These are phyloP conservation scores for Tolypocladium ophioglossoides DNA, from an alignment of 2,329 filamentous ascomycete genomes.

Conservation along the genomic window DNA sequence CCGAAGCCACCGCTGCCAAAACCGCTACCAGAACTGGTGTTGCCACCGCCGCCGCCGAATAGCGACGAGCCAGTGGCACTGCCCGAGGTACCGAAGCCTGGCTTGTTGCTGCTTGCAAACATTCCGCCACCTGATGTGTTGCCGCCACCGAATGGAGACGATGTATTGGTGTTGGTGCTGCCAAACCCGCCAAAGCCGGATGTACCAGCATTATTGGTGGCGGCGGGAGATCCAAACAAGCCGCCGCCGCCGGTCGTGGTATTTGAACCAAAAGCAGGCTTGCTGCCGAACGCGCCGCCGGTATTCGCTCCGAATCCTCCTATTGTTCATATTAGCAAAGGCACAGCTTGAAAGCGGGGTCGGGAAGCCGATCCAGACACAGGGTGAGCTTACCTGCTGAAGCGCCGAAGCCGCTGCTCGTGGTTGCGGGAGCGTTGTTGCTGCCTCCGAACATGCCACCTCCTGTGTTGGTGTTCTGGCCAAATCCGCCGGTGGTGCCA, in stretches of 20 bases:
- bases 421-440: conserved; percentile 11
- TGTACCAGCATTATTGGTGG: conserved; percentile 23
- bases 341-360: not conserved
- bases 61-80: conserved; percentile 29
- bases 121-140: conserved; percentile 32
- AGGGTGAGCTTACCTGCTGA: conserved; percentile 17
- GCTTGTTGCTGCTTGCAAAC: conserved; percentile 39
- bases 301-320: conserved; percentile 27
- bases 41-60: conserved; percentile 31
- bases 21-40: conserved; percentile 17
- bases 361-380: not conserved
- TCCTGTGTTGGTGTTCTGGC: conserved; percentile 23
- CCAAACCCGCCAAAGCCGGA: conserved; percentile 32
- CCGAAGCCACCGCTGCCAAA: conserved; percentile 30
- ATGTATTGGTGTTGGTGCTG: conserved; percentile 18
- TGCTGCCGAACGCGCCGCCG: conserved; percentile 26
- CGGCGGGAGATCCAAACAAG: conserved; percentile 33
- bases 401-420: conserved; percentile 22
- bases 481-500: conserved; percentile 30
- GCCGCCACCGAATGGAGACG: conserved; percentile 29
- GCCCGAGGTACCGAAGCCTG: conserved; percentile 35
- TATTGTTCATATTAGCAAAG: conserved; percentile 10
- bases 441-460: conserved; percentile 34
- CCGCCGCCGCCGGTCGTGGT: conserved; percentile 26
- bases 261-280: conserved; percentile 42